Percentiles rank a stretch among this genome's conserved stretches.
Conservation (phyloP, 805 yeast genomes). For the Vanderwaltozyma tropicalis region DNA sequence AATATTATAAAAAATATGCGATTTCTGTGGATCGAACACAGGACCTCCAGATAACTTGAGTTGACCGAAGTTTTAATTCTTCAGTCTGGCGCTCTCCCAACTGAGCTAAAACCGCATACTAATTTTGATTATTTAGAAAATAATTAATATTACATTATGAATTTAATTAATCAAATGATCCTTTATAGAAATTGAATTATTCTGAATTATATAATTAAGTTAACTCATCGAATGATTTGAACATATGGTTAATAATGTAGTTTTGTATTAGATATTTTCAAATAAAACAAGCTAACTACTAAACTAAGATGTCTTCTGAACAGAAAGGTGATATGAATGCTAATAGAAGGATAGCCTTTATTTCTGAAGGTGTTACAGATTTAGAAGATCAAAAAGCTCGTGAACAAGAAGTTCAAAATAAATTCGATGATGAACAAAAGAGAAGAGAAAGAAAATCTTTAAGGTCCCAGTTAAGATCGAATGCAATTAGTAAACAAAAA, state of each 20-base stretch:
- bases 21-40: slow-evolving; percentile 79
- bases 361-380: slow-evolving; percentile 24
- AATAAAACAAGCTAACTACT: neutral
- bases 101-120: slow-evolving; percentile 35
- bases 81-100: slow-evolving; percentile 38
- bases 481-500: slow-evolving; percentile 21
- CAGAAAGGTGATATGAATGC: neutral
- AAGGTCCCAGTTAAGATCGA: slow-evolving; percentile 22
- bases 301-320: neutral
- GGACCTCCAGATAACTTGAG: slow-evolving; percentile 53
- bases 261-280: no score
- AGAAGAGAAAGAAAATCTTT: slow-evolving; percentile 19
- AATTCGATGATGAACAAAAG: slow-evolving; percentile 15
- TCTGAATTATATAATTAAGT: no score
- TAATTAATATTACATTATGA: no score
- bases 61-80: slow-evolving; percentile 18
- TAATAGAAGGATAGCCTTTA: slow-evolving; percentile 9
- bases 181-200: no score
- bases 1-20: slow-evolving; percentile 32
- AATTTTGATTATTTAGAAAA: no score
- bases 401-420: slow-evolving; percentile 15
- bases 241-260: no score
- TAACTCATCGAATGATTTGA: no score
- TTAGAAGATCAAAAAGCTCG: slow-evolving; percentile 13
- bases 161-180: no score